Conservation (phyloP, 1,284 basidiomycete species). For the Sparassis latifolia region DNA sequence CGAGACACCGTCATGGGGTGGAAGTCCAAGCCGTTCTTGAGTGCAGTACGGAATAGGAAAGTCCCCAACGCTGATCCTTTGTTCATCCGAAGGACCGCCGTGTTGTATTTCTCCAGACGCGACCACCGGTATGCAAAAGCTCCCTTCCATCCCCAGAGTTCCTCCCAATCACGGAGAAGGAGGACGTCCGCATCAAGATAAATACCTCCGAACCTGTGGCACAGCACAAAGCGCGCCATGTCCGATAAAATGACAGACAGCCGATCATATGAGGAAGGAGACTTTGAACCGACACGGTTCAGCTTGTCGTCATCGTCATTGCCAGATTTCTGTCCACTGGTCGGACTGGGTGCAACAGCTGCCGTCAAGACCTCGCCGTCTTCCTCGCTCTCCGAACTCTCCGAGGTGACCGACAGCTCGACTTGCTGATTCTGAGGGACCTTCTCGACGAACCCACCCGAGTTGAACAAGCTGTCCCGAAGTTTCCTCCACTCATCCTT, state of each 20-base stretch:
- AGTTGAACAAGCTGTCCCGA: slow-evolving; percentile 47
- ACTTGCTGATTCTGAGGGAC: slow-evolving; percentile 25
- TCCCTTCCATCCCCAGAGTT: slow-evolving; percentile 64
- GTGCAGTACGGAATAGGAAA: slow-evolving; percentile 61
- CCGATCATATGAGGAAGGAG: slow-evolving; percentile 52
- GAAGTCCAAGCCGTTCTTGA: slow-evolving; percentile 65
- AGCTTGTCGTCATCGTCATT: slow-evolving; percentile 39
- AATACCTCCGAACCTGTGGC: slow-evolving; percentile 63
- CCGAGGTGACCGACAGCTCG: slow-evolving; percentile 12
- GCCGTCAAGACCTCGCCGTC: slow-evolving; percentile 13
- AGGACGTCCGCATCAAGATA: slow-evolving; percentile 72
- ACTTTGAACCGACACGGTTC: slow-evolving; percentile 49
- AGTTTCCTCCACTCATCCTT: slow-evolving; percentile 52
- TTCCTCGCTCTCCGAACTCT: slow-evolving; percentile 16
- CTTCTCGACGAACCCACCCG: slow-evolving; percentile 53
- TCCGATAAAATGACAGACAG: slow-evolving; percentile 63
- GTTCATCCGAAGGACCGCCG: slow-evolving; percentile 61
- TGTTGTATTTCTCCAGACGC: slow-evolving; percentile 61
- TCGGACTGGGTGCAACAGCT: slow-evolving; percentile 10
- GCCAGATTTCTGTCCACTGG: slow-evolving; percentile 15
- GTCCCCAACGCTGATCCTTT: slow-evolving; percentile 56
- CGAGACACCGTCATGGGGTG: slow-evolving; percentile 61
- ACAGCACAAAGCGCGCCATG: slow-evolving; percentile 64
- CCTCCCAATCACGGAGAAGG: slow-evolving; percentile 68
- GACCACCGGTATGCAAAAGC: slow-evolving; percentile 70